A percentile compares a stretch with the other conserved stretches of the same genome.
phyloP scores from a whole-genome alignment of 768 basidiomycete species.

The Artomyces pyxidatus region DNA sequence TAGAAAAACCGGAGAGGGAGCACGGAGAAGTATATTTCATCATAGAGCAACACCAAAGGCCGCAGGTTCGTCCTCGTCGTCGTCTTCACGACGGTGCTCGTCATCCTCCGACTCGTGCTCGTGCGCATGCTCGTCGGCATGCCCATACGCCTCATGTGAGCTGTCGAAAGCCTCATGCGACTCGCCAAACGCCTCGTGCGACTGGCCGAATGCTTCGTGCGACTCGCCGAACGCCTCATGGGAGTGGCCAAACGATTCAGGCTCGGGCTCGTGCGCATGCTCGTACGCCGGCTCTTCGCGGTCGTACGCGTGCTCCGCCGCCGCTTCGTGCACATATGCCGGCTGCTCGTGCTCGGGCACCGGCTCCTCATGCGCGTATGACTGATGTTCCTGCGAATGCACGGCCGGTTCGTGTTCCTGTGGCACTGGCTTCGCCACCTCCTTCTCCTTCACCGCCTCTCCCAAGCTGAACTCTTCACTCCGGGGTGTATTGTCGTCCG shows the following conservation, averaged over 20 bases:
- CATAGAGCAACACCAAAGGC: not conserved
- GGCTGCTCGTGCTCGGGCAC: no score
- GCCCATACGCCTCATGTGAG: not conserved
- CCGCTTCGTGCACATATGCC: no score
- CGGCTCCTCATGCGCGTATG: no score
- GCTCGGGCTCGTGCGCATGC: not conserved
- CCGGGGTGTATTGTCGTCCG: not conserved
- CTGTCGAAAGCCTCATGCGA: not conserved
- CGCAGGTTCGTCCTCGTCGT: not conserved
- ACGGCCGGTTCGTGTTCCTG: no score
- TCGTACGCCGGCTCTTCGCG: not conserved
- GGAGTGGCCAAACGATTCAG: not conserved
- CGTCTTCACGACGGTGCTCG: not conserved
- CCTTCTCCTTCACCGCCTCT: no score
- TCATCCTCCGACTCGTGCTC: not conserved
- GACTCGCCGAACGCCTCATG: not conserved
- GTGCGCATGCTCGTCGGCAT: not conserved
- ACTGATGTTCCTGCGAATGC: no score
- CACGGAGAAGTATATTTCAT: no score
- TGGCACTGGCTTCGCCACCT: no score
- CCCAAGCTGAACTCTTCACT: not conserved
- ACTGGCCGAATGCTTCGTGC: not conserved
- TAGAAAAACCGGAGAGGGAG: no score
- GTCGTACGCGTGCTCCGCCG: not conserved
- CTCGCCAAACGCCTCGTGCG: not conserved